These are phyloP conservation scores for Rhytidhysteron rufulum DNA, from an alignment of 2,329 filamentous ascomycete genomes.

Conservation along the genomic window DNA sequence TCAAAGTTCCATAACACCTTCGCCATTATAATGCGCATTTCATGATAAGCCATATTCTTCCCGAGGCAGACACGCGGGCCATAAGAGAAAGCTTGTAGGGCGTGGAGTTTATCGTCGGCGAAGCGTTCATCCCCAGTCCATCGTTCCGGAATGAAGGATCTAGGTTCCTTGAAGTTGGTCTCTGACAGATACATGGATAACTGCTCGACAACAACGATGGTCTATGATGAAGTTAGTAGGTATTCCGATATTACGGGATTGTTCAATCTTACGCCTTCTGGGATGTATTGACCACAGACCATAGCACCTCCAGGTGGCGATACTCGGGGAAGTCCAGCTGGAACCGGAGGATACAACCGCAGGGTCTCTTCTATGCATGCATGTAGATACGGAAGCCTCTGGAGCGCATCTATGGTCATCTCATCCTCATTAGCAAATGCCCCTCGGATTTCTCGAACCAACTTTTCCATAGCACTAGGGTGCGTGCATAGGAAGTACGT, in stretches of 20 bases:
- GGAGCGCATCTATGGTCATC: slow-evolving; percentile 29
- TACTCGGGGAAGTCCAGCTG: slow-evolving; percentile 29
- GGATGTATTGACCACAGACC: slow-evolving; percentile 24
- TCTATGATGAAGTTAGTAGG: too few species aligned
- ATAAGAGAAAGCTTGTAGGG: slow-evolving; percentile 43
- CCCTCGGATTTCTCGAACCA: slow-evolving; percentile 26
- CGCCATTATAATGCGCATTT: slow-evolving; percentile 40
- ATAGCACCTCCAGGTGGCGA: slow-evolving; percentile 34
- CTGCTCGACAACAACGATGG: slow-evolving; percentile 6
- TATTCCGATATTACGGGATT: neutral
- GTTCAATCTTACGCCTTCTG: neutral
- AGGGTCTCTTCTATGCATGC: slow-evolving; percentile 41
- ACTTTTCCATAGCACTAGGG: slow-evolving; percentile 17
- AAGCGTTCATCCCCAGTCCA: slow-evolving; percentile 32
- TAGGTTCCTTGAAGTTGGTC: slow-evolving; percentile 32
- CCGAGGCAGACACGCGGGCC: slow-evolving; percentile 39
- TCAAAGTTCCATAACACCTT: slow-evolving; percentile 39
- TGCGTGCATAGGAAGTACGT: slow-evolving; percentile 34
- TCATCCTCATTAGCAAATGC: slow-evolving; percentile 23
- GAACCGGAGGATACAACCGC: slow-evolving; percentile 41
- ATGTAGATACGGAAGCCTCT: slow-evolving; percentile 32
- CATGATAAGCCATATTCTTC: slow-evolving; percentile 37
- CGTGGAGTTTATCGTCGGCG: slow-evolving; percentile 25
- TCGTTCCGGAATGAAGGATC: slow-evolving; percentile 38
- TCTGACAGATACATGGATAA: slow-evolving; percentile 7